phyloP scores from a whole-genome alignment of 202 grass and related monocot genomes.

The Carex arenaria region DNA sequence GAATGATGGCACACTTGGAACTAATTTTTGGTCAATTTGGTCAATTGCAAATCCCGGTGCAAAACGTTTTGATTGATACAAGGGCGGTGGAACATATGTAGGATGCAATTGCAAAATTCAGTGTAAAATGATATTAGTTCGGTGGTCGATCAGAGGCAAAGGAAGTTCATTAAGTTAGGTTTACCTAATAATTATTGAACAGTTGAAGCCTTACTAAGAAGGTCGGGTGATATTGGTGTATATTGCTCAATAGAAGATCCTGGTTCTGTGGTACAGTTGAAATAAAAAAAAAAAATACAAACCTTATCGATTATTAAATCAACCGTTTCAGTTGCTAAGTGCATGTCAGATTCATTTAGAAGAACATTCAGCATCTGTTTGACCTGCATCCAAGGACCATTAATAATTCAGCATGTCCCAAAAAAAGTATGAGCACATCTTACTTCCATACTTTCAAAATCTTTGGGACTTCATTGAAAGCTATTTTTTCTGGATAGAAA shows the following conservation, averaged over 20 bases:
- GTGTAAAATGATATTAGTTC: not conserved
- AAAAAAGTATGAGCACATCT: not conserved
- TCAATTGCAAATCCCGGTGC: not conserved
- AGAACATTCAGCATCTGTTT: constrained; percentile 66
- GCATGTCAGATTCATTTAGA: constrained; percentile 62
- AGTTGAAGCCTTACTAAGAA: not conserved
- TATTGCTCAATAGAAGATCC: not conserved
- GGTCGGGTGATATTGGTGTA: not conserved
- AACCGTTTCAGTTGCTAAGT: constrained; percentile 55
- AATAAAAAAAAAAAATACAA: constrained; percentile 27
- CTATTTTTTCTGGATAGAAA: not conserved
- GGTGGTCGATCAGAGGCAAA: not conserved
- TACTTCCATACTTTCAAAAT: not conserved
- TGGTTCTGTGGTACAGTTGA: constrained; percentile 1
- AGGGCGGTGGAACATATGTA: not conserved
- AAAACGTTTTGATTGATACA: not conserved
- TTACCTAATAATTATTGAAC: not conserved
- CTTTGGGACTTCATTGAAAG: not conserved
- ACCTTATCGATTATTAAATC: constrained; percentile 71
- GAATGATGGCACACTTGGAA: not conserved
- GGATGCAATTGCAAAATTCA: not conserved
- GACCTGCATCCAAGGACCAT: constrained; percentile 30
- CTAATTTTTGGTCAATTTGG: not conserved
- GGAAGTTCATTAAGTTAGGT: not conserved
- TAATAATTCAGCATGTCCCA: not conserved